Base-by-base conservation (phyloP, 202 grass and related monocot genomes). In the Setaria viridis region DNA sequence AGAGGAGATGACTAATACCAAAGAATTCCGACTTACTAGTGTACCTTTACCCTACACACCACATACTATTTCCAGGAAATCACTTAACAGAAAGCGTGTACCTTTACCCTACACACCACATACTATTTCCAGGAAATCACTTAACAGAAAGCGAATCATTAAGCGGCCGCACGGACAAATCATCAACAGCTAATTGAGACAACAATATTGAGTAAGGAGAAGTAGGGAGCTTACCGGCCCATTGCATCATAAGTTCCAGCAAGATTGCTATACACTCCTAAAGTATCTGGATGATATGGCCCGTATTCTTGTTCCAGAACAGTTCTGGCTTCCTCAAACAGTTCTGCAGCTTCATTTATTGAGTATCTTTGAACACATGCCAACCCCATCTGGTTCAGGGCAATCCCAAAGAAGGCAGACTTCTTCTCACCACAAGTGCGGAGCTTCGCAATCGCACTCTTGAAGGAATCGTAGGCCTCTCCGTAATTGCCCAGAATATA, bases 211-310 rank as follows among this genome's bases (percentile, higher is more conserved):
- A 49, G 55, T 71, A 2, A 3, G 56, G 76, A 87, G 57, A 20
- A 45, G 35, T 88, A 86, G 29, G 46, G 58, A 62, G 35, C 80
- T 88, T 93, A 99, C 97, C 97, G 97, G 89, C 97, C 97, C 97
- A 99, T 99, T 76, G 94, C 97, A 82, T 99, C 97, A 85, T 99
- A 99, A 30, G 97, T 93, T 84, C 97, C 97, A 53, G 97, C 97
- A 85, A 99, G 94, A 88, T 99, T 99, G 75, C 92, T 97, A 80
- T 93, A 99, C 50, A 97, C 97, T 68, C 97, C 97, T 76, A 99
- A 88, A 55, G 97, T 99, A 86, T 99, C 92, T 11, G 87, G 85
- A 87, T 99, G 97, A 87, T 99, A 94, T 5, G 94, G 94, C 56
- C 97, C 97, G 10, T 93, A 94, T 79, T 94, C 97, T 90, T 94